A percentile compares a stretch with the other conserved stretches of the same genome.
Conservation (phyloP, 83 land plant genomes). For the Larix sibirica region DNA sequence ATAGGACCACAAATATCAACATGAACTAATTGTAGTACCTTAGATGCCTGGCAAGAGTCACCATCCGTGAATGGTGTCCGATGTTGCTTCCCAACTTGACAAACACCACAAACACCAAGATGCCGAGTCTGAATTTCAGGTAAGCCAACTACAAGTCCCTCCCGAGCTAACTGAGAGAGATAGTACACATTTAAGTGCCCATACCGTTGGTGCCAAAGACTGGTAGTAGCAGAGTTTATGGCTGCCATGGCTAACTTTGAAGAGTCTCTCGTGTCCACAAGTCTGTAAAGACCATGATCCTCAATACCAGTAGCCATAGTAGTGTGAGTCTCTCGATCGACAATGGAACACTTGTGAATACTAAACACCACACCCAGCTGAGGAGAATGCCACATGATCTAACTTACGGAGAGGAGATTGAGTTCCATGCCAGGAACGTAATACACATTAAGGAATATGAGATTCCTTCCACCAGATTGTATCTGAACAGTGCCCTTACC, state of each 20-base stretch:
- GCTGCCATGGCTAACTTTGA: neutral
- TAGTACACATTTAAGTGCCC: no score
- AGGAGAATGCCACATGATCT: neutral
- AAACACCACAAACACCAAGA: no score
- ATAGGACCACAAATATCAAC: no score
- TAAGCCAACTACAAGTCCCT: no score
- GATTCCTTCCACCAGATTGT: neutral
- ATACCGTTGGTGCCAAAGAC: neutral
- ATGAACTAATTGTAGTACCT: no score
- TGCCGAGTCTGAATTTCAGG: no score
- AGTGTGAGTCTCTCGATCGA: neutral
- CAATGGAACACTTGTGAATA: neutral
- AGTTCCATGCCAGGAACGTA: neutral
- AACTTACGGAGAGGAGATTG: neutral
- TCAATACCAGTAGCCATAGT: neutral
- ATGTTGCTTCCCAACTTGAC: no score
- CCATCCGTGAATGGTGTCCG: no score
- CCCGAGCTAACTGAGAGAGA: no score
- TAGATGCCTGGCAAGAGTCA: no score
- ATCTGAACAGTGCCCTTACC: neutral
- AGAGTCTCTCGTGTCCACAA: neutral
- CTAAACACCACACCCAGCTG: neutral
- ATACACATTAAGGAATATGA: neutral
- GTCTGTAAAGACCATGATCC: neutral
- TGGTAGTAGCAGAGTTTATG: neutral